These are phyloP conservation scores for Vitis amurensis DNA, from an alignment of 164 flowering plant species.

Conservation along the genomic window DNA sequence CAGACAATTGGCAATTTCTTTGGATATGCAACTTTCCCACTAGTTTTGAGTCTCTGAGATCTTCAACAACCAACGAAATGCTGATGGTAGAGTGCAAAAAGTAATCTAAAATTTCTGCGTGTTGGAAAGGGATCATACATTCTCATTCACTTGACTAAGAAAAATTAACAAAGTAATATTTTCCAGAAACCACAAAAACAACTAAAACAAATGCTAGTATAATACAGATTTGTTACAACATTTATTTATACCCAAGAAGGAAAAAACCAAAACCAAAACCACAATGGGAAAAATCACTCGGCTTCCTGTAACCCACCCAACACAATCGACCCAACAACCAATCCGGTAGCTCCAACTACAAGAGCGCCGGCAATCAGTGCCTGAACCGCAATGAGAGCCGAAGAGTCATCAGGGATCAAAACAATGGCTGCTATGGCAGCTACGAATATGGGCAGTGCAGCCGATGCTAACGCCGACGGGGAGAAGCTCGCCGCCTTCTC, in stretches of 20 bases:
- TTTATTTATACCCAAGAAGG: background rate
- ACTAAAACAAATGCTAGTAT: too few relatives aligned
- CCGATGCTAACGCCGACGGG: conserved; percentile 73
- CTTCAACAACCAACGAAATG: too few relatives aligned
- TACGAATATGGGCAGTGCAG: conserved; percentile 60
- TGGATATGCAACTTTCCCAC: too few relatives aligned
- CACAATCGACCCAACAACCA: conserved; percentile 79
- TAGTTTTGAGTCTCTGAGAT: too few relatives aligned
- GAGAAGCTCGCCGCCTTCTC: conserved; percentile 57
- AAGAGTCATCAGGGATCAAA: conserved; percentile 82
- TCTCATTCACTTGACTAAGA: too few relatives aligned
- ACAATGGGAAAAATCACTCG: conserved; percentile 33
- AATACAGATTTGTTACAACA: too few relatives aligned
- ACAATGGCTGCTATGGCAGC: conserved; percentile 67
- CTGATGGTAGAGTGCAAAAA: too few relatives aligned
- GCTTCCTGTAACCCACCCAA: conserved; percentile 85
- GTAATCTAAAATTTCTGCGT: too few relatives aligned
- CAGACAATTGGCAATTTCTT: too few relatives aligned
- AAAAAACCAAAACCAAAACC: background rate
- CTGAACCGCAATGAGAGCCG: conserved; percentile 64
- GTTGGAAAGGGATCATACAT: too few relatives aligned
- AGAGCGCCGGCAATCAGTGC: conserved; percentile 58
- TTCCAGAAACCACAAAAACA: too few relatives aligned
- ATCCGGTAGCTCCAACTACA: conserved; percentile 51
- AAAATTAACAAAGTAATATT: too few relatives aligned